Evolutionary conservation across 805 yeast species (phyloP), one percentile per base, ranked within the genome.

Genomic region (Clavispora phyllophila): DNA sequence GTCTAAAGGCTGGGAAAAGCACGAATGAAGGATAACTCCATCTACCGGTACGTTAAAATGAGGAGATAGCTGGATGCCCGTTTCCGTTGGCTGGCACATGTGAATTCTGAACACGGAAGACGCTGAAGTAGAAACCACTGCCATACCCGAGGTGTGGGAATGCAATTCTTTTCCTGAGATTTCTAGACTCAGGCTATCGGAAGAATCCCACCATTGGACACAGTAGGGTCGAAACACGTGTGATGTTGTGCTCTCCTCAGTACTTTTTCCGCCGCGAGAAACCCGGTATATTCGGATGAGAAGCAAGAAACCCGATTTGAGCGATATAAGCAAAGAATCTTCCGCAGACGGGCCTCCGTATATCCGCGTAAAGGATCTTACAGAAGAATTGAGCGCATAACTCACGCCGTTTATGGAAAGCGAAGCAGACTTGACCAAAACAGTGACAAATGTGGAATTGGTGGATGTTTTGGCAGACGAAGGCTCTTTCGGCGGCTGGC

Each of bases 131-230:
- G 75, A 56, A 0, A 70, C 70, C 26, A 63, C 64, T 0, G 72
- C 61, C 8, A 57, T 46, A 0, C 79, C 77, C 0, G 69, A 56
- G 0, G 56, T 37, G 43, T 74, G 76, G 0, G 73, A 53, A 0
- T 53, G 31, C 15, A 73, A 47, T 3, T 57, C 51, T 24, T 45
- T 48, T 3, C 72, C 72, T 2, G 68, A 47, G 7, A 51, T 49
- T 25, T 46, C 53, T 22, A 43, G 36, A 28, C 36, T 26, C 28
- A 6, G 43, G 24, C 22, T 41, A 47, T 32, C 54, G 54, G 26
- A 55, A 47, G 43, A 47, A 17, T 60, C 65, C 79, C 79, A 75
- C 78, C 78, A 73, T 47, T 75, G 79, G 0, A 74, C 75, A 9
- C 70, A 68, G 46, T 66, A 70, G 1, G 79, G 79, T 31, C 61